Base-by-base conservation (phyloP, 2,329 filamentous ascomycete genomes). In the Coccinonectria pachysandricola region DNA sequence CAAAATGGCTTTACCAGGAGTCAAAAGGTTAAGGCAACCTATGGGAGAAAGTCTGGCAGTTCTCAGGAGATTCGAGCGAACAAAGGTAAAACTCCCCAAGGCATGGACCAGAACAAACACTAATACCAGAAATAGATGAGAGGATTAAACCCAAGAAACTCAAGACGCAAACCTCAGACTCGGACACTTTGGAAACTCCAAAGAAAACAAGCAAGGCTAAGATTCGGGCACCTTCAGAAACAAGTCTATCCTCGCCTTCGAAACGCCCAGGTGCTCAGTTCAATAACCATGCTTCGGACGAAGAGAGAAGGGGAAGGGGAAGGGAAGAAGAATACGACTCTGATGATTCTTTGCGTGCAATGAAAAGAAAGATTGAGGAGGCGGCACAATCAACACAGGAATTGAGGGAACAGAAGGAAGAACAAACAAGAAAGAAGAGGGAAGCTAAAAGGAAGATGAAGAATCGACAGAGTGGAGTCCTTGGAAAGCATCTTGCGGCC, bases 1-100 rank as follows among this genome's bases (percentile, higher is more conserved):
- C 15, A 39, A n/a, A 24, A 16, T 4, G 49, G 46, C 3, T 53
- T 54, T 10, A 27, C 27, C 8, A 47, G 32, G 20, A 26, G 18
- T 6, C 31, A 19, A 12, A 31, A 19, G 1, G 19, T 34, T 21
- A 53, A 37, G 19, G 1, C 12, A 2, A 56, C 36, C 5, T 56
- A 53, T 29, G 35, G 31, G n/a, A 48, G 31, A 10, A 40, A 26
- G 11, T 23, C 16, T 7, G 21, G 28, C 11, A 36, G 32, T 12
- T 50, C 42, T 3, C 47, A 48, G 23, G 34, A 37, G 20, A 40
- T 41, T 9, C 32, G 36, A 21, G n/a, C 29, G 12, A 37, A 34
- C 11, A 39, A 34, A 42, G 37, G 43, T 45, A n/a, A n/a, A n/a
- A n/a, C n/a, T n/a, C n/a, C n/a, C n/a, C n/a, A n/a, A n/a, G n/a